A percentile compares a stretch with the other conserved stretches of the same genome.
These are phyloP conservation scores for Geum urbanum DNA, from an alignment of 306 rosid genomes.

Conservation along the genomic window DNA sequence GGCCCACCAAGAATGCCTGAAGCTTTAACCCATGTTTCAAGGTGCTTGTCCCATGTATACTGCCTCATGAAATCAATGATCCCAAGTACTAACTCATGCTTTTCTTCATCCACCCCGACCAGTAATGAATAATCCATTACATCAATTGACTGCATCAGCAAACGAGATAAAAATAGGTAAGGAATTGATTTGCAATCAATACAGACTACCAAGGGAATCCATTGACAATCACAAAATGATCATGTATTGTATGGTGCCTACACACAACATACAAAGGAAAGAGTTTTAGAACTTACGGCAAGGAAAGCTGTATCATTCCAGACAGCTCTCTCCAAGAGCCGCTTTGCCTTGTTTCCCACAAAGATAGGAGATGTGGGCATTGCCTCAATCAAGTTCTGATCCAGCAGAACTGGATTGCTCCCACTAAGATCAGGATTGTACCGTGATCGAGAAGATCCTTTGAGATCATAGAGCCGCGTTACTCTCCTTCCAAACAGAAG, in stretches of 20 bases:
- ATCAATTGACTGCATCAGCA: slow-evolving; percentile 66
- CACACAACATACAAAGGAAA: neutral
- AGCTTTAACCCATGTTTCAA: slow-evolving; percentile 96
- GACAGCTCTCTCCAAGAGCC: slow-evolving; percentile 85
- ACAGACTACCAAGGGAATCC: neutral
- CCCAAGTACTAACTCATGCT: slow-evolving; percentile 85
- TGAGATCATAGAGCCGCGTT: slow-evolving; percentile 83
- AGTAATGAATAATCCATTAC: slow-evolving; percentile 97
- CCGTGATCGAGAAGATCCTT: slow-evolving; percentile 88
- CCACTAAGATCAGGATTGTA: slow-evolving; percentile 80
- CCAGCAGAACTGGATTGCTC: slow-evolving; percentile 80
- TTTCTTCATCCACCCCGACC: slow-evolving; percentile 93
- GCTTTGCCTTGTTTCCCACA: slow-evolving; percentile 87
- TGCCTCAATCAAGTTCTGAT: slow-evolving; percentile 93
- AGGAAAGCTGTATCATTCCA: slow-evolving; percentile 97
- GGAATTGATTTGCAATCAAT: slow-evolving; percentile 14
- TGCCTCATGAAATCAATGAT: slow-evolving; percentile 98
- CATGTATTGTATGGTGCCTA: neutral
- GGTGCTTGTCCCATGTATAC: slow-evolving; percentile 99
- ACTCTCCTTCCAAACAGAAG: slow-evolving; percentile 74
- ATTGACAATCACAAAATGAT: neutral
- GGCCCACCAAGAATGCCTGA: slow-evolving; percentile 98
- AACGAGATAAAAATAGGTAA: neutral
- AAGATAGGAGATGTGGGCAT: slow-evolving; percentile 99
- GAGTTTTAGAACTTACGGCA: slow-evolving; percentile 60